Conservation (phyloP, 164 flowering plant species). For the Euptelea pleiosperma region DNA sequence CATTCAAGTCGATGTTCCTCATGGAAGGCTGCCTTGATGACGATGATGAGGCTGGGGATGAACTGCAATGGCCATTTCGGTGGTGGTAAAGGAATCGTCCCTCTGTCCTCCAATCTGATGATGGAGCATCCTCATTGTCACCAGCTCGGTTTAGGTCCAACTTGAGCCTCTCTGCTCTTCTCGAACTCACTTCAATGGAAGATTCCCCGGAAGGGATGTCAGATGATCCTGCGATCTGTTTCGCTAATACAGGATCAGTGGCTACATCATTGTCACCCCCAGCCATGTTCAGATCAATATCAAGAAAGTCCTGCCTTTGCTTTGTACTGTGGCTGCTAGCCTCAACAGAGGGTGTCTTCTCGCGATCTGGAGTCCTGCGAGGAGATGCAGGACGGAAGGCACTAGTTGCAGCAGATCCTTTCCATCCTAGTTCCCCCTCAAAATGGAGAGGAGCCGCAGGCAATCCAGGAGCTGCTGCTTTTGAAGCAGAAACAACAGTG, state of each 20-base stretch:
- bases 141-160: slow-evolving; percentile 66
- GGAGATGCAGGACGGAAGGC: slow-evolving; percentile 84
- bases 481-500: slow-evolving; percentile 63
- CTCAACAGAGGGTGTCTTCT: slow-evolving; percentile 31
- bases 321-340: slow-evolving; percentile 35
- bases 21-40: slow-evolving; percentile 55
- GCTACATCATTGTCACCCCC: slow-evolving; percentile 42
- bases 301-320: slow-evolving; percentile 41
- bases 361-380: slow-evolving; percentile 44
- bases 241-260: slow-evolving; percentile 19
- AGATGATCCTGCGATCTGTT: slow-evolving; percentile 36
- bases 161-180: slow-evolving; percentile 46
- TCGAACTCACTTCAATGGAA: slow-evolving; percentile 55
- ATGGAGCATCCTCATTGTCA: slow-evolving; percentile 52
- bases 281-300: slow-evolving; percentile 74
- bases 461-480: slow-evolving; percentile 48
- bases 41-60: slow-evolving; percentile 71
- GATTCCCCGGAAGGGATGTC: slow-evolving; percentile 55
- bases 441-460: slow-evolving; percentile 55
- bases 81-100: slow-evolving; percentile 19
- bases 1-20: slow-evolving; percentile 80
- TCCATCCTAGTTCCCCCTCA: slow-evolving; percentile 77
- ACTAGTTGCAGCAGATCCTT: slow-evolving; percentile 72
- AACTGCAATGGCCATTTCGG: slow-evolving; percentile 42
- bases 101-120: slow-evolving; percentile 39